Evolutionary conservation across 306 rosid genomes (phyloP).

Genomic region (Amphicarpaea edgeworthii): DNA sequence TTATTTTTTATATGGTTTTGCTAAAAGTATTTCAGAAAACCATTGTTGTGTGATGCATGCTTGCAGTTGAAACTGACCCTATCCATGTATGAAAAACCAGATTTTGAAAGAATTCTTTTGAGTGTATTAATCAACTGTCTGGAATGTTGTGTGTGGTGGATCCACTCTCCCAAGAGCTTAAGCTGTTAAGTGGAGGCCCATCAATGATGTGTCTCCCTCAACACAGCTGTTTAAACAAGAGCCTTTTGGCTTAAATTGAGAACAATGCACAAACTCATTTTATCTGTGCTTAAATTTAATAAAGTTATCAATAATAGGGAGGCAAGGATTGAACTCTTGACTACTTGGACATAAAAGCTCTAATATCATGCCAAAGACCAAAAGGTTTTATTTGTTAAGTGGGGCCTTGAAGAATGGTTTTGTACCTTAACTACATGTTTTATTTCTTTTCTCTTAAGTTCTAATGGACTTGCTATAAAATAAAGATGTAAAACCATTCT

Average conservation of each 20-base stretch:
- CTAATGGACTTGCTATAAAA: slow-evolving; percentile 1
- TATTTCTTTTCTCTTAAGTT: slow-evolving; percentile 3
- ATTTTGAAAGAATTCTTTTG: background rate
- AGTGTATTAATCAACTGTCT: background rate
- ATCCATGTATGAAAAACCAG: background rate
- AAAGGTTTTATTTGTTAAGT: background rate
- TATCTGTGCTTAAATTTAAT: slow-evolving; percentile 8
- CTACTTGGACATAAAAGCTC: background rate
- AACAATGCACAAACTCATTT: background rate
- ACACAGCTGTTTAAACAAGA: background rate
- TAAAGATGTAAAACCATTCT: slow-evolving; percentile 8
- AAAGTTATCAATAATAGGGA: background rate
- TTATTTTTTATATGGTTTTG: no score
- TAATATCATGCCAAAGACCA: background rate
- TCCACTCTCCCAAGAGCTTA: background rate
- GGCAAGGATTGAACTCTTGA: background rate
- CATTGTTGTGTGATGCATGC: no score
- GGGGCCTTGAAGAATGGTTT: slow-evolving; percentile 10
- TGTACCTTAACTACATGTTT: background rate
- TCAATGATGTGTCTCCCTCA: background rate
- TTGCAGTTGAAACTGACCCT: no score
- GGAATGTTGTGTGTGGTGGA: background rate
- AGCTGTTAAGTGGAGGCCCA: background rate
- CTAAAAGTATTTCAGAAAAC: no score
- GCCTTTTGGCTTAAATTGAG: background rate